Conservation (phyloP, 768 basidiomycete species). For the Harrya chromipes region DNA sequence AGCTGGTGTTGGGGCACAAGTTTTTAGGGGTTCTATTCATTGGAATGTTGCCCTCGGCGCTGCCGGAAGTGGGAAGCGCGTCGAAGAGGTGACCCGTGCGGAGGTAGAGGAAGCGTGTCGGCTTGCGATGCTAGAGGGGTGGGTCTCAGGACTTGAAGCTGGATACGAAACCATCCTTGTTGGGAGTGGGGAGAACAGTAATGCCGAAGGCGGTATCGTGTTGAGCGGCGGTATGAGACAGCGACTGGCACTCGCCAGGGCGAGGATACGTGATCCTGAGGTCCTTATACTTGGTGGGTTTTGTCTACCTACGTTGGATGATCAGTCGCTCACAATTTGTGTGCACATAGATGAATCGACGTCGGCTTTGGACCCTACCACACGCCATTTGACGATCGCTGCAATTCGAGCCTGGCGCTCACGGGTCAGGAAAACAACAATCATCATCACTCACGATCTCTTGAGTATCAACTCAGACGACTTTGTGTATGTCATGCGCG, state of each 20-base stretch:
- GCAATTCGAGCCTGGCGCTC: slow-evolving; percentile 59
- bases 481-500: slow-evolving; percentile 90
- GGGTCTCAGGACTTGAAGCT: slow-evolving; percentile 75
- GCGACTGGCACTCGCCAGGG: slow-evolving; percentile 84
- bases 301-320: background rate
- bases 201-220: slow-evolving; percentile 53
- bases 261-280: slow-evolving; percentile 78
- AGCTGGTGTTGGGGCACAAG: slow-evolving; percentile 39
- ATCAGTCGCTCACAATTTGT: background rate
- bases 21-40: slow-evolving; percentile 77
- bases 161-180: slow-evolving; percentile 80
- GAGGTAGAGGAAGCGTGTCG: slow-evolving; percentile 82
- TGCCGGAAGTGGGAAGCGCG: slow-evolving; percentile 43
- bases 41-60: slow-evolving; percentile 85
- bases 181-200: slow-evolving; percentile 41
- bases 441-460: slow-evolving; percentile 87
- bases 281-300: slow-evolving; percentile 86
- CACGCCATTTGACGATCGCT: slow-evolving; percentile 80
- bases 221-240: slow-evolving; percentile 93
- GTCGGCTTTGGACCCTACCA: slow-evolving; percentile 81
- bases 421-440: slow-evolving; percentile 57
- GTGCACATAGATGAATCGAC: slow-evolving; percentile 65
- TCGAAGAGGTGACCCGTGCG: slow-evolving; percentile 51
- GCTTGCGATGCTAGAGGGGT: slow-evolving; percentile 86
- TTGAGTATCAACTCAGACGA: slow-evolving; percentile 71